phyloP scores from a whole-genome alignment of 768 basidiomycete species.

The Leccinum sublutescens region DNA sequence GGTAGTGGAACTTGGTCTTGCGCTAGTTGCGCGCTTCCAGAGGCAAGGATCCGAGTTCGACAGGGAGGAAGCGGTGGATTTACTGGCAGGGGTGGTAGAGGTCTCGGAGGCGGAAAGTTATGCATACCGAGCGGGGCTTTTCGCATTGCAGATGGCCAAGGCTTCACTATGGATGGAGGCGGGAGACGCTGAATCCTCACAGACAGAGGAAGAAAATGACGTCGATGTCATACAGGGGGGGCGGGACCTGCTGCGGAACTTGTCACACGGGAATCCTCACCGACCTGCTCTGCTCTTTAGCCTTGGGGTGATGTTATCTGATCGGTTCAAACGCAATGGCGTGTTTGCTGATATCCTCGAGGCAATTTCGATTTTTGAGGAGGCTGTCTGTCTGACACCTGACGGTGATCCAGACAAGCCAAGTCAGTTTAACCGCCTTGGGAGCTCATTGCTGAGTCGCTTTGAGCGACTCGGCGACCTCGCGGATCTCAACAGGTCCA shows the following conservation, averaged over 20 bases:
- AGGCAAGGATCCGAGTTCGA: background rate
- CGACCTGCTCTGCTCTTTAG: background rate
- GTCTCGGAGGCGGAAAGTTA: background rate
- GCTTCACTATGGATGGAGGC: background rate
- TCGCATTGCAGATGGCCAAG: background rate
- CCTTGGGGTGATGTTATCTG: too few relatives aligned
- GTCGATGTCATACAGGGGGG: background rate
- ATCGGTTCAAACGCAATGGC: too few relatives aligned
- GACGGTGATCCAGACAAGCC: background rate
- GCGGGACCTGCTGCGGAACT: background rate
- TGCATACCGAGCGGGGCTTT: background rate
- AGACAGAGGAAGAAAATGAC: background rate
- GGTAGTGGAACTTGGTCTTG: background rate
- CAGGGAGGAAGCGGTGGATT: background rate
- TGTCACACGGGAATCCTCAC: background rate
- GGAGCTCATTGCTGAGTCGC: background rate
- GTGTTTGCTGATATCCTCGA: too few relatives aligned
- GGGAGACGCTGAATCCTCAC: background rate
- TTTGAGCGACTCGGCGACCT: background rate
- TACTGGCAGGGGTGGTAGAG: background rate
- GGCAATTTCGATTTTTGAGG: too few relatives aligned
- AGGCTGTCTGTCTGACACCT: too few relatives aligned
- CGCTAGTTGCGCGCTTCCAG: background rate
- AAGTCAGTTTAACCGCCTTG: background rate
- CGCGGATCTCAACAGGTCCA: background rate